phyloP scores from a whole-genome alignment of 2,329 filamentous ascomycete species.

The Aspergillus ustus region DNA sequence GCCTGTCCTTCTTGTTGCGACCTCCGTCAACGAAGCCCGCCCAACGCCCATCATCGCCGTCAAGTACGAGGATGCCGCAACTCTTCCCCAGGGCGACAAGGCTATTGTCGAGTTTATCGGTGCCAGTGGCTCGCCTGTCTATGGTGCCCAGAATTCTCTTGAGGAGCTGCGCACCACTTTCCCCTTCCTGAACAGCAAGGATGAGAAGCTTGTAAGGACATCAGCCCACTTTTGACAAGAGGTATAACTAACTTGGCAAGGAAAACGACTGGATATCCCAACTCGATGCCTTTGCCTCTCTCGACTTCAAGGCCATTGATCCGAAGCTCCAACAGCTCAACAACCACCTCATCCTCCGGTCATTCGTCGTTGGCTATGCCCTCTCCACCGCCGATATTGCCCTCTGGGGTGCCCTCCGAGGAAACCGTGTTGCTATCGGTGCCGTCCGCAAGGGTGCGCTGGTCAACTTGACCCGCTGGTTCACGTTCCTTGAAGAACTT shows the following conservation, averaged over 20 bases:
- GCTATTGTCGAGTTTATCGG: constrained; percentile 39
- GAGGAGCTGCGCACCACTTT: constrained; percentile 40
- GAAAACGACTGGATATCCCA: constrained; percentile 62
- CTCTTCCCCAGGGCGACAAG: constrained; percentile 41
- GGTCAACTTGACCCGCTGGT: constrained; percentile 83
- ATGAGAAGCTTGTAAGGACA: constrained; percentile 39
- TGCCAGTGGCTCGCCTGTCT: constrained; percentile 34
- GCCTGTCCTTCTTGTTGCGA: constrained; percentile 47
- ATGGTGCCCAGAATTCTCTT: constrained; percentile 37
- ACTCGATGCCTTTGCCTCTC: constrained; percentile 55
- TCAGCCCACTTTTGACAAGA: background rate
- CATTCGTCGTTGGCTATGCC: constrained; percentile 81
- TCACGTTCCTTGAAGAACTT: constrained; percentile 78
- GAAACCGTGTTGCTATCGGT: constrained; percentile 81
- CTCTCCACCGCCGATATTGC: constrained; percentile 77
- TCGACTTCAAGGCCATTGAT: constrained; percentile 84
- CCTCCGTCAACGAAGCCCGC: constrained; percentile 45
- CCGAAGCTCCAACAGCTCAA: constrained; percentile 76
- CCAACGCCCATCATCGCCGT: constrained; percentile 41
- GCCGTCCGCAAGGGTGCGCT: constrained; percentile 79
- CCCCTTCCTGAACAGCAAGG: constrained; percentile 43
- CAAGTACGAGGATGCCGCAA: constrained; percentile 43
- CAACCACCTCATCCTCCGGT: constrained; percentile 83
- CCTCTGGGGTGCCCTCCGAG: constrained; percentile 81
- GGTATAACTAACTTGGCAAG: constrained; percentile 25